A percentile compares a stretch with the other conserved stretches of the same genome.
phyloP scores from a whole-genome alignment of 371 early-diverging fungal species.

The Fennellomyces sp. region DNA sequence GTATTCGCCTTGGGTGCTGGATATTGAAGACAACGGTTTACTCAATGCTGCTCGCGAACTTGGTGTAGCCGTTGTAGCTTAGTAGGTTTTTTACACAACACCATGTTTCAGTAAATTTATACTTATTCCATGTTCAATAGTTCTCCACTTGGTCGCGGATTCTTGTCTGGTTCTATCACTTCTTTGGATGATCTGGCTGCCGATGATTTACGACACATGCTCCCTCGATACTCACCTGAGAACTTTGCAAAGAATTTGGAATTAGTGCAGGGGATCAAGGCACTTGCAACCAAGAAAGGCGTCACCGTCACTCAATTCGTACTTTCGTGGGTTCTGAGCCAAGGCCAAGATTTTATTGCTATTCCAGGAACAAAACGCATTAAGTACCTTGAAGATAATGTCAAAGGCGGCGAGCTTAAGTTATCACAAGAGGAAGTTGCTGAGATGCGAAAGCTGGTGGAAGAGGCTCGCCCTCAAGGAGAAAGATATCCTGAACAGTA shows the following conservation, averaged over 20 bases:
- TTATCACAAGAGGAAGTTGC: conserved; percentile 47
- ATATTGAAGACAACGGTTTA: conserved; percentile 54
- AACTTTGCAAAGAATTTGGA: conserved; percentile 55
- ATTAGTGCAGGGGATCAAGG: conserved; percentile 47
- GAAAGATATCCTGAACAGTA: no score
- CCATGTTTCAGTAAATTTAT: background rate
- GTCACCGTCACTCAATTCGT: conserved; percentile 45
- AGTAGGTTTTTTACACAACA: conserved; percentile 29
- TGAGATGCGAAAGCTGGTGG: conserved; percentile 38
- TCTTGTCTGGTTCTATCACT: conserved; percentile 54
- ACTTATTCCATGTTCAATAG: background rate
- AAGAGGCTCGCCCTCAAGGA: background rate
- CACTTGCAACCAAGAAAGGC: conserved; percentile 46
- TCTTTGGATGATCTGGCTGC: conserved; percentile 44
- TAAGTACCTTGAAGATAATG: conserved; percentile 59
- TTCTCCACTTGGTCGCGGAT: conserved; percentile 62
- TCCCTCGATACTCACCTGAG: conserved; percentile 54
- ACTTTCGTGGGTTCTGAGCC: conserved; percentile 64
- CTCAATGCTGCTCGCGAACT: conserved; percentile 57
- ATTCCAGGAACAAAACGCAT: conserved; percentile 60
- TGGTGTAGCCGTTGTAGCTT: conserved; percentile 61
- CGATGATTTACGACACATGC: conserved; percentile 45
- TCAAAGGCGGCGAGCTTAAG: conserved; percentile 32
- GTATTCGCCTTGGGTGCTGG: conserved; percentile 54
- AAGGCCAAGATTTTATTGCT: conserved; percentile 40